A percentile compares a stretch with the other conserved stretches of the same genome.
phyloP scores from a whole-genome alignment of 352 stramenopile genomes.

The Phytophthora cactorum region DNA sequence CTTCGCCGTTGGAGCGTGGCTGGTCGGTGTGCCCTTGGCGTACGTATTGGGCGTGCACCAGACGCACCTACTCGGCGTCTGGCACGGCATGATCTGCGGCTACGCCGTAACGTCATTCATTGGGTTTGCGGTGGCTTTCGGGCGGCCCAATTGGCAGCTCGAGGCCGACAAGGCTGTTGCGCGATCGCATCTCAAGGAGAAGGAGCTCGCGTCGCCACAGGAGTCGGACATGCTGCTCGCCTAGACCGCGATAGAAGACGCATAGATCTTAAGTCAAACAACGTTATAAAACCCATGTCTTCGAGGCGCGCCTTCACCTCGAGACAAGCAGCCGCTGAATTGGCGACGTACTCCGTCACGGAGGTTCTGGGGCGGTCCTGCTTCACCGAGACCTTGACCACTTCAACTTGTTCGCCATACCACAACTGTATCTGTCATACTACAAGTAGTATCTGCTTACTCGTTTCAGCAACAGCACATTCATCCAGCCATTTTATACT shows the following conservation, averaged over 20 bases:
- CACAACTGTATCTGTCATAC: not conserved
- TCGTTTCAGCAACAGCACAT: too few species aligned
- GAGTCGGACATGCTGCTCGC: constrained; percentile 39
- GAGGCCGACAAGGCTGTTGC: constrained; percentile 59
- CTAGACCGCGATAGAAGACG: constrained; percentile 17
- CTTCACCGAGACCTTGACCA: constrained; percentile 6
- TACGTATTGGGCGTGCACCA: constrained; percentile 71
- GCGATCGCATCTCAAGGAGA: constrained; percentile 53
- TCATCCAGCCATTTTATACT: too few species aligned
- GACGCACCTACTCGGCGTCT: constrained; percentile 65
- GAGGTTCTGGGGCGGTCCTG: constrained; percentile 5
- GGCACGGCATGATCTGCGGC: constrained; percentile 65
- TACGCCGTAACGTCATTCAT: constrained; percentile 81
- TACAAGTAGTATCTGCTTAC: too few species aligned
- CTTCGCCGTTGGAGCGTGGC: constrained; percentile 71
- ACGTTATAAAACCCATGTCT: too few species aligned
- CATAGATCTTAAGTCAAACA: not conserved
- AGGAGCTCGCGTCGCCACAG: constrained; percentile 25
- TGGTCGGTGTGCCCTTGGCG: constrained; percentile 71
- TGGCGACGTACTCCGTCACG: not conserved
- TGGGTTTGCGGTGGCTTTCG: constrained; percentile 64
- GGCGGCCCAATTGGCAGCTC: constrained; percentile 64
- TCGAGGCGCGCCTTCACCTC: too few species aligned
- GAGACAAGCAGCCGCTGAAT: not conserved
- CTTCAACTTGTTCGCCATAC: constrained; percentile 17